A percentile compares a stretch with the other conserved stretches of the same genome.
These are phyloP conservation scores for Mediolabrus comicus DNA, from an alignment of 108 stramenopile genomes.

Conservation along the genomic window DNA sequence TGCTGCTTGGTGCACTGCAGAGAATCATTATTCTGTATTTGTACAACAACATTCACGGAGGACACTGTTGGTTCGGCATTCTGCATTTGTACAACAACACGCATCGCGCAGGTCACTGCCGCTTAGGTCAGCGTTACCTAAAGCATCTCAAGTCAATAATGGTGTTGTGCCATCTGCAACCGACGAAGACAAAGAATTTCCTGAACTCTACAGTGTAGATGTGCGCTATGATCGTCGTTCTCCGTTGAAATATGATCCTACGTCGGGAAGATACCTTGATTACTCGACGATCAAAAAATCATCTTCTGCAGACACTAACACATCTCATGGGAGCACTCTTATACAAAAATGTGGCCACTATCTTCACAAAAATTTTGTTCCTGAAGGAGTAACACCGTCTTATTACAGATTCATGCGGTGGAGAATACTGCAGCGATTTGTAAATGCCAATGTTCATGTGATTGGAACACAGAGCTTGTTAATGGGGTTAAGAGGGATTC, in stretches of 20 bases:
- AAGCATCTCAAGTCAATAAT: neutral
- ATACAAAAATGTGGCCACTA: conserved; percentile 14
- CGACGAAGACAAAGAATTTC: neutral
- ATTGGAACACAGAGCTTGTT: conserved; percentile 92
- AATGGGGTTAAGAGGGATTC: conserved; percentile 82
- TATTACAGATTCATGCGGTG: conserved; percentile 87
- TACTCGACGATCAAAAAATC: conserved; percentile 5
- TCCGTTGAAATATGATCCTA: conserved; percentile 26
- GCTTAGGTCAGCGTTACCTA: neutral
- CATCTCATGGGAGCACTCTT: neutral
- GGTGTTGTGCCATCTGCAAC: neutral
- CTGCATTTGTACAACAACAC: neutral
- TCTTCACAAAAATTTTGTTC: conserved; percentile 66
- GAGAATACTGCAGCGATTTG: conserved; percentile 85
- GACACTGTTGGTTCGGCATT: neutral
- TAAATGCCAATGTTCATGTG: conserved; percentile 90
- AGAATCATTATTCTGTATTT: neutral
- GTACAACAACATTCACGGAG: neutral
- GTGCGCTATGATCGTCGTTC: conserved; percentile 38
- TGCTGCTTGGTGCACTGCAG: neutral
- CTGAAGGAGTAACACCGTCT: conserved; percentile 80
- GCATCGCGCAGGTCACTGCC: too few relatives aligned
- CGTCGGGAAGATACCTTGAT: conserved; percentile 40
- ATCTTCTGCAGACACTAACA: neutral
- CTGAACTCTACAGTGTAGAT: conserved; percentile 42